Base-by-base conservation (phyloP, 2,329 filamentous ascomycete genomes). In the Dactylellina drechsleri region DNA sequence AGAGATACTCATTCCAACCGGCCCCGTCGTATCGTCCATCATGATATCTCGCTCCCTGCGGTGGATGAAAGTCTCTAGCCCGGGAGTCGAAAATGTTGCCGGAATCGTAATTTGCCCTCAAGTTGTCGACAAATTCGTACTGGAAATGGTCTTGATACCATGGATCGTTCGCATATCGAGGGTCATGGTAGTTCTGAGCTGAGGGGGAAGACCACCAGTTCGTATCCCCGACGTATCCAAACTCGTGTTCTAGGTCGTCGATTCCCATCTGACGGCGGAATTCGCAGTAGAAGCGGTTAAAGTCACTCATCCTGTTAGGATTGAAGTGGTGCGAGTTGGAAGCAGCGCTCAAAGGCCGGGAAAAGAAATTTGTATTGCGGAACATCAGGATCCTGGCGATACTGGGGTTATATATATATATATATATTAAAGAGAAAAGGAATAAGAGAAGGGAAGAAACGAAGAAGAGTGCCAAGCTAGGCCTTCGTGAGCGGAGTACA, bases 281-380 rank as follows among this genome's bases (percentile, higher is more conserved):
- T 49, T 50, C 50, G 13, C 18, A 40, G 52, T 64, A 71, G 66
- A 64, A 52, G 53, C 41, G 26, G 28, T 71, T 52, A 41, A 62
- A 71, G 13, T 68, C 40, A 8, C n/a, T 28, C 20, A 15, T 45
- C 8, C 40, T 45, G 49, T 28, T n/a, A 5, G 8, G 15, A 28
- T 28, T 45, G 12, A 20, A 58, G 43, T 18, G 18, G 58, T 50
- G 40, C 1, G 49, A 16, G 5, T 52, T 52, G n/a, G n/a, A n/a
- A n/a, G 6, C 28, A 6, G n/a, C 43, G 28, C 41, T 26, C 6
- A 23, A 13, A 20, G 57, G 23, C 4, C 36, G 50, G 3, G 20
- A 41, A 36, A 52, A 59, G n/a, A 43, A 50, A 12, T 45, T 4
- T n/a, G 16, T 45, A 5, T 16, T 49, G 20, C 26, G n/a, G 54